These are phyloP conservation scores for Pseudocercospora fijiensis DNA, from an alignment of 2,329 filamentous ascomycete genomes.

Conservation along the genomic window DNA sequence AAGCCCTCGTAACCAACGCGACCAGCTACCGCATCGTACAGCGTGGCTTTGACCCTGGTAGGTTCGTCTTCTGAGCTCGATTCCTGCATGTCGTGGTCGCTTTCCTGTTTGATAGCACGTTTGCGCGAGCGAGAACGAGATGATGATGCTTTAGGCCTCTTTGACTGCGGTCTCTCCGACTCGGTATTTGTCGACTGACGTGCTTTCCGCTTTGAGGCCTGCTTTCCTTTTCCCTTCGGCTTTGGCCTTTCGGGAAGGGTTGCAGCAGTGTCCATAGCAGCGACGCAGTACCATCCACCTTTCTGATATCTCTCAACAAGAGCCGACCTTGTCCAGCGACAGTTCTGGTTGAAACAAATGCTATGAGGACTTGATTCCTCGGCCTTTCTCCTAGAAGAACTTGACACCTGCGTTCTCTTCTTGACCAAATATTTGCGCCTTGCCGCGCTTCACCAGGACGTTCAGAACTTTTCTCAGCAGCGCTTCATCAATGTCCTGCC, in stretches of 20 bases:
- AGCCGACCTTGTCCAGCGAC: background rate
- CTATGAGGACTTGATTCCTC: background rate
- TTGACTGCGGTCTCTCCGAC: slow-evolving; percentile 8
- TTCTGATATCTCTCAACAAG: background rate
- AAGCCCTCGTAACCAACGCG: slow-evolving; percentile 50
- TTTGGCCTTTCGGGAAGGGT: background rate
- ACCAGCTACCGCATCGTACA: slow-evolving; percentile 71
- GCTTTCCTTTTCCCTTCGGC: background rate
- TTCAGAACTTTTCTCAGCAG: slow-evolving; percentile 75
- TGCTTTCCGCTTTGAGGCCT: slow-evolving; percentile 12
- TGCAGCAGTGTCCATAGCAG: background rate
- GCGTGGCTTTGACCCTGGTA: slow-evolving; percentile 41
- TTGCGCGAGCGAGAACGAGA: background rate
- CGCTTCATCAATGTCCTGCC: slow-evolving; percentile 67
- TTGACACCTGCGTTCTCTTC: slow-evolving; percentile 91
- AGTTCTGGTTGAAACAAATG: background rate
- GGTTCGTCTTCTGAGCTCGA: slow-evolving; percentile 6
- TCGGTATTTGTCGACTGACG: slow-evolving; percentile 12
- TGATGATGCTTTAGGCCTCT: slow-evolving; percentile 6
- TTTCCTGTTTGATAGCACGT: background rate
- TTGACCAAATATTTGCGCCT: slow-evolving; percentile 87
- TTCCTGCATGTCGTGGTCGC: background rate
- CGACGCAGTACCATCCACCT: background rate
- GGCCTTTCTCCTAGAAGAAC: slow-evolving; percentile 69
- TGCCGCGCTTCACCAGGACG: slow-evolving; percentile 82